phyloP scores from a whole-genome alignment of 306 rosid genomes.

The Prosopis cineraria region DNA sequence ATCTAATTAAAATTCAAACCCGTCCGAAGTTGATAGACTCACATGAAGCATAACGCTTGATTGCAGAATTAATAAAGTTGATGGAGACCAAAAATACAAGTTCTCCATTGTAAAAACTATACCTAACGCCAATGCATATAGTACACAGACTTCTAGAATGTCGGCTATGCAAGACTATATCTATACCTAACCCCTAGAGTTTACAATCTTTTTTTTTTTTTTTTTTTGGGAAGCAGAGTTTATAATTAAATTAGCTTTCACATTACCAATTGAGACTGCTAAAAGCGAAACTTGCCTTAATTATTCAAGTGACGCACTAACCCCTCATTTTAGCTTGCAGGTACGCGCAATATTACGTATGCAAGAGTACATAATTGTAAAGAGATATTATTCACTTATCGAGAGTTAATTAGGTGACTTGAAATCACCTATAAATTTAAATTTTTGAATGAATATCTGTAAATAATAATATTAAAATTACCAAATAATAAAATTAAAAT shows the following conservation, averaged over 20 bases:
- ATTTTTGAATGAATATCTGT: too few relatives aligned
- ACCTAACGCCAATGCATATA: neutral
- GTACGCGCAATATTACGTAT: neutral
- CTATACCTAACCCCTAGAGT: neutral
- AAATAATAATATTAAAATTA: too few relatives aligned
- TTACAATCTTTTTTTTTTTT: too few relatives aligned
- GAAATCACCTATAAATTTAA: too few relatives aligned
- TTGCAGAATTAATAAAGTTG: neutral
- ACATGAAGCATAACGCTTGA: too few relatives aligned
- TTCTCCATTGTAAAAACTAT: neutral
- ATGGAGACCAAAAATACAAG: neutral
- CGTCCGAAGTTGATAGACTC: too few relatives aligned
- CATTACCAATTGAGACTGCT: neutral
- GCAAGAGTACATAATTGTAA: too few relatives aligned
- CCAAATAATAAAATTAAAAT: too few relatives aligned
- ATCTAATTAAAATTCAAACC: too few relatives aligned
- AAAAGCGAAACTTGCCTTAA: neutral
- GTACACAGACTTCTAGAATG: neutral
- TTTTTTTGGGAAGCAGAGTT: too few relatives aligned
- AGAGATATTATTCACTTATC: too few relatives aligned
- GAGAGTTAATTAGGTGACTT: too few relatives aligned
- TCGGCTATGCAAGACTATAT: neutral
- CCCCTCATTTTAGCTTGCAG: neutral
- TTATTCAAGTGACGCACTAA: neutral
- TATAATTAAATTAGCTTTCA: neutral